These are phyloP conservation scores for Linaria vulgaris DNA, from an alignment of 257 asterid species.

Conservation along the genomic window DNA sequence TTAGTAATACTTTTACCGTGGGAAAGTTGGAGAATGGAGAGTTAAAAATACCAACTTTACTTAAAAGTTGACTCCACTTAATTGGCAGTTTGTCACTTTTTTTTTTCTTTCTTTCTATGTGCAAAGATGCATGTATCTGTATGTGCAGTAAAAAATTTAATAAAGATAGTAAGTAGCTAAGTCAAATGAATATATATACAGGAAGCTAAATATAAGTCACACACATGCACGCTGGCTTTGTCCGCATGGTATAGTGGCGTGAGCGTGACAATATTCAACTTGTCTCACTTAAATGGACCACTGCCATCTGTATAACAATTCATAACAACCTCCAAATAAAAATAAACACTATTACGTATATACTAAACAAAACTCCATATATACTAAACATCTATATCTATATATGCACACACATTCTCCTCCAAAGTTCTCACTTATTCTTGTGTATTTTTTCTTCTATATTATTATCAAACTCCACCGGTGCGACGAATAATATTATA, in stretches of 20 bases:
- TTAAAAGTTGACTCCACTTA: too few species aligned
- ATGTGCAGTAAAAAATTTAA: conserved; percentile 7
- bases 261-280: conserved; percentile 52
- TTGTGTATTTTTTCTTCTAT: too few species aligned
- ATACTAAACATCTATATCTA: conserved; percentile 6
- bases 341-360: background rate
- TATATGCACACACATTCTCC: conserved; percentile 28
- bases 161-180: conserved; percentile 33
- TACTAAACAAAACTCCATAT: background rate
- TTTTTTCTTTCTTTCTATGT: too few species aligned
- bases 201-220: conserved; percentile 27
- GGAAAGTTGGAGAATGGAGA: too few species aligned
- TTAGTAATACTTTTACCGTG: too few species aligned
- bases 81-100: too few species aligned
- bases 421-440: conserved; percentile 8
- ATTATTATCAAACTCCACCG: too few species aligned
- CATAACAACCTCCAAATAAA: background rate
- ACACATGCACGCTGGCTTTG: conserved; percentile 23
- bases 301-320: conserved; percentile 24
- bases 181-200: too few species aligned
- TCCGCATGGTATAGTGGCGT: conserved; percentile 45
- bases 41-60: too few species aligned
- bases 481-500: too few species aligned
- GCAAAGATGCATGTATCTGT: too few species aligned
- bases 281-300: conserved; percentile 60